phyloP scores from a whole-genome alignment of 2,329 filamentous ascomycete species.

The Blastomyces gilchristii region DNA sequence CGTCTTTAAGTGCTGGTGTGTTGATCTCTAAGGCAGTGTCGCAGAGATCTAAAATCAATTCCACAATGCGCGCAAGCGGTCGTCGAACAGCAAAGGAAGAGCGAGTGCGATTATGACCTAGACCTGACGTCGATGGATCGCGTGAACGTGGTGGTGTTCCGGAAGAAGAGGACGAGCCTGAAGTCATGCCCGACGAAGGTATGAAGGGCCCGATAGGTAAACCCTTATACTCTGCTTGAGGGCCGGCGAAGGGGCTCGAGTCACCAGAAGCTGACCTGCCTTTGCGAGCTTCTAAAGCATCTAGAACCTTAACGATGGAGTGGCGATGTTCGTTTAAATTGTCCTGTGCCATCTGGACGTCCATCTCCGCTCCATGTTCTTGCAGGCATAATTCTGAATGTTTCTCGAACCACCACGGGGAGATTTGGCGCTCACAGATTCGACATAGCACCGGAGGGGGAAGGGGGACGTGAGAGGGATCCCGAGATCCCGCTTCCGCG shows the following conservation, averaged over 20 bases:
- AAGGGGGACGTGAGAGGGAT: conserved; percentile 64
- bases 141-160: conserved; percentile 56
- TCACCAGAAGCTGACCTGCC: conserved; percentile 40
- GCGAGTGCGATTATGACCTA: conserved; percentile 68
- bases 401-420: conserved; percentile 99
- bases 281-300: conserved; percentile 65
- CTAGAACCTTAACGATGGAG: conserved; percentile 86
- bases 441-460: conserved; percentile 82
- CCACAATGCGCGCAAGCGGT: conserved; percentile 85
- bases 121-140: conserved; percentile 54
- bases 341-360: conserved; percentile 92
- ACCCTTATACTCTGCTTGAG: conserved; percentile 75
- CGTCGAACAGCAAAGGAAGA: conserved; percentile 78
- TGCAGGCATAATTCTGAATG: conserved; percentile 93
- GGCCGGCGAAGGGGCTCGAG: conserved; percentile 40
- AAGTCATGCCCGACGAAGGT: conserved; percentile 61
- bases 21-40: conserved; percentile 94
- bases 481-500: conserved; percentile 70
- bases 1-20: conserved; percentile 84
- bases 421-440: conserved; percentile 94
- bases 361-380: conserved; percentile 94
- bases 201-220: conserved; percentile 69
- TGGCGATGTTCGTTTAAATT: conserved; percentile 85
- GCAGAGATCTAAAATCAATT: conserved; percentile 86
- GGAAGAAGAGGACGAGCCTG: conserved; percentile 59